Evolutionary conservation across 2,329 filamentous ascomycete species (phyloP).

Genomic region (Alternaria ventricosa): DNA sequence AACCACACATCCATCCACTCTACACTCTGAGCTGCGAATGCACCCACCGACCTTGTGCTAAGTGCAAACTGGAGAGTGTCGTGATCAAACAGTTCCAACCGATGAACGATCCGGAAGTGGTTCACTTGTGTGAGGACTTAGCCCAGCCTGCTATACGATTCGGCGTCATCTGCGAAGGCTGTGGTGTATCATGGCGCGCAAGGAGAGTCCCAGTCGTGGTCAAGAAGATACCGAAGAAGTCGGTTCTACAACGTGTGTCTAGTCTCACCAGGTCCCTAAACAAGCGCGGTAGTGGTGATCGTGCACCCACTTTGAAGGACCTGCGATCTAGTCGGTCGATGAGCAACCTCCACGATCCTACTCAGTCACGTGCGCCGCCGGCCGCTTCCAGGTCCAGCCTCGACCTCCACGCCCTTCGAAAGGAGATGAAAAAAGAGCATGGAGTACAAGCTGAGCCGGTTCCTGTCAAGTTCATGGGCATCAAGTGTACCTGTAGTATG

Average conservation of each 20-base stretch:
- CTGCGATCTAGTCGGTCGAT: slow-evolving; percentile 23
- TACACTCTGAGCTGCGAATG: slow-evolving; percentile 30
- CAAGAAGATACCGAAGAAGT: slow-evolving; percentile 17
- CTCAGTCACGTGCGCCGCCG: neutral
- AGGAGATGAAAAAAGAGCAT: slow-evolving; percentile 17
- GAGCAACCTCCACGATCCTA: slow-evolving; percentile 7
- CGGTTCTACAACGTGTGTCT: slow-evolving; percentile 9
- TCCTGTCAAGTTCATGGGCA: slow-evolving; percentile 27
- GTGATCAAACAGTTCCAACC: slow-evolving; percentile 30
- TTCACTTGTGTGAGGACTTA: slow-evolving; percentile 19
- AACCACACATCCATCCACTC: slow-evolving; percentile 19
- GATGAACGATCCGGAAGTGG: slow-evolving; percentile 30
- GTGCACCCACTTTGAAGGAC: slow-evolving; percentile 6
- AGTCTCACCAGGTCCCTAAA: slow-evolving; percentile 19
- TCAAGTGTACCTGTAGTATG: slow-evolving; percentile 28
- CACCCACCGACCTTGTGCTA: slow-evolving; percentile 31
- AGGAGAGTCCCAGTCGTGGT: slow-evolving; percentile 4
- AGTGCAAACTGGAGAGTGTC: slow-evolving; percentile 22
- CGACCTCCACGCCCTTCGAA: slow-evolving; percentile 13
- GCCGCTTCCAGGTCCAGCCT: slow-evolving; percentile 10
- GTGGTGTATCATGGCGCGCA: slow-evolving; percentile 34
- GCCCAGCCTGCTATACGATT: slow-evolving; percentile 16
- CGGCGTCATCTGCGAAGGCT: slow-evolving; percentile 33
- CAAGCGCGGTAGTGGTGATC: neutral
- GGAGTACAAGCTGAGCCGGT: slow-evolving; percentile 24